A percentile compares a stretch with the other conserved stretches of the same genome.
These are phyloP conservation scores for Beauveria sp. DNA, from an alignment of 2,329 filamentous ascomycete species.

Conservation along the genomic window DNA sequence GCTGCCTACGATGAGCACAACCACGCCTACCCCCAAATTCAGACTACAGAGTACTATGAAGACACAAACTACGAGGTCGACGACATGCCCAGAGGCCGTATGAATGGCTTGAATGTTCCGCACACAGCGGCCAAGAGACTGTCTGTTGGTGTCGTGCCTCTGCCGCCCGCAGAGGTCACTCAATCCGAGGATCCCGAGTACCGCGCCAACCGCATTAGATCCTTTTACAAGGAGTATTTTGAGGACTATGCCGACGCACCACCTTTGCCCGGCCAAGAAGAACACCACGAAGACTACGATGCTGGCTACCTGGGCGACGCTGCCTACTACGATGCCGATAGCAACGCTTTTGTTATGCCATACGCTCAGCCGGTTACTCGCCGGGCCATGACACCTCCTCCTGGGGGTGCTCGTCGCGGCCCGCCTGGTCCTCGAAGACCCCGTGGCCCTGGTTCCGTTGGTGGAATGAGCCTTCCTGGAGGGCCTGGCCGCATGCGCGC, in stretches of 20 bases:
- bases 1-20: conserved; percentile 14
- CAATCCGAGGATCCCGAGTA: conserved; percentile 85
- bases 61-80: conserved; percentile 22
- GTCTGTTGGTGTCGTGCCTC: conserved; percentile 70
- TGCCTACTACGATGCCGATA: conserved; percentile 57
- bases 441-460: conserved; percentile 20
- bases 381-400: conserved; percentile 93
- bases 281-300: conserved; percentile 72
- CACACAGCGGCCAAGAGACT: conserved; percentile 48
- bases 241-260: conserved; percentile 61
- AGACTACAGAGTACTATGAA: conserved; percentile 27
- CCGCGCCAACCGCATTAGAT: conserved; percentile 90
- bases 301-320: conserved; percentile 62
- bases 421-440: conserved; percentile 43
- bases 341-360: conserved; percentile 67
- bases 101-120: conserved; percentile 44
- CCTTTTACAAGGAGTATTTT: conserved; percentile 99
- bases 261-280: conserved; percentile 25
- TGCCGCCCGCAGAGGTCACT: conserved; percentile 75
- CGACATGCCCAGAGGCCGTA: conserved; percentile 16
- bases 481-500: conserved; percentile 50
- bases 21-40: conserved; percentile 18
- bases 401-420: conserved; percentile 43
- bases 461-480: conserved; percentile 12
- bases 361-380: conserved; percentile 80